A percentile compares a stretch with the other conserved stretches of the same genome.
Evolutionary conservation across 495 filamentous ascomycete genomes (phyloP).

Genomic region (Astrocystis sublimbata): DNA sequence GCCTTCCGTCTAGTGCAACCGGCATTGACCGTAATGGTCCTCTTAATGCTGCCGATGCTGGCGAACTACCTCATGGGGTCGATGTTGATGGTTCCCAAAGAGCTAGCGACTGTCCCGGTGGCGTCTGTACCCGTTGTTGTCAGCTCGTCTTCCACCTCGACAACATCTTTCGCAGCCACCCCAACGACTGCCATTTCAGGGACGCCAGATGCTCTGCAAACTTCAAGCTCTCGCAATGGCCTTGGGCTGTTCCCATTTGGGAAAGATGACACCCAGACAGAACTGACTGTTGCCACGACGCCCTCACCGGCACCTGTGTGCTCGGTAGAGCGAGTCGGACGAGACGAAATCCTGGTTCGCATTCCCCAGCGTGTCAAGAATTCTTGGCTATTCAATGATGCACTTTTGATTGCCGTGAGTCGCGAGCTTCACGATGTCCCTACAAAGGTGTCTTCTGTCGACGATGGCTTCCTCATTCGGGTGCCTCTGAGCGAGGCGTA

Average conservation of each 20-base stretch:
- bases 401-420: constrained; percentile 45
- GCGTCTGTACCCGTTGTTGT: constrained; percentile 28
- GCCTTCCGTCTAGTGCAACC: constrained; percentile 19
- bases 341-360: constrained; percentile 42
- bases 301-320: constrained; percentile 35
- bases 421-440: constrained; percentile 41
- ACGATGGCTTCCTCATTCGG: constrained; percentile 48
- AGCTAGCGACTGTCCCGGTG: constrained; percentile 33
- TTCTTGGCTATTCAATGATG: constrained; percentile 43
- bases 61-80: constrained; percentile 24
- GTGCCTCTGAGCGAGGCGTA: constrained; percentile 42
- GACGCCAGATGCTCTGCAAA: constrained; percentile 27
- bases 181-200: constrained; percentile 15
- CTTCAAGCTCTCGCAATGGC: constrained; percentile 26
- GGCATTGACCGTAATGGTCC: constrained; percentile 21
- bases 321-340: constrained; percentile 37
- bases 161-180: constrained; percentile 13
- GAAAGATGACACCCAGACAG: constrained; percentile 36
- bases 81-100: constrained; percentile 19
- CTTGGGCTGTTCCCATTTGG: constrained; percentile 31
- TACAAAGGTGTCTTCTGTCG: constrained; percentile 43
- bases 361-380: constrained; percentile 41
- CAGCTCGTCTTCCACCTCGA: constrained; percentile 14
- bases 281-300: constrained; percentile 19
- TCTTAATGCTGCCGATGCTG: constrained; percentile 23